Evolutionary conservation across 257 asterid genomes (phyloP), one percentile per base, ranked within the genome.

Genomic region (Buddleja alternifolia): DNA sequence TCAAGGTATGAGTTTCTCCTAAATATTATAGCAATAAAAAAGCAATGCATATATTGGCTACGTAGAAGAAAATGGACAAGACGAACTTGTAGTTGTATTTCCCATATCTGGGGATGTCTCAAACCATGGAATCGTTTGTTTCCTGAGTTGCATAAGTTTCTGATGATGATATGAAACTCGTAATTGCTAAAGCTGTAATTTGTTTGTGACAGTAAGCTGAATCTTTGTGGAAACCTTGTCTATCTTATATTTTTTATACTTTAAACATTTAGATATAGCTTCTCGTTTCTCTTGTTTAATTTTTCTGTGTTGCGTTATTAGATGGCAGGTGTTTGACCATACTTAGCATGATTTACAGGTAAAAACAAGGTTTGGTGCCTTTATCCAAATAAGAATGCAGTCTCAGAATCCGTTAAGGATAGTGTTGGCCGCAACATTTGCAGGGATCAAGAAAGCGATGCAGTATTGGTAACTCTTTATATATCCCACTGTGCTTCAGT

Each of bases 341-440:
- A 52, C 21, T 60, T 69, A 37, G 58, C 67, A 36, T 78, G 20
- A 34, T 81, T 78, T 77, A 64, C 97, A 94, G 99, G 99, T 60
- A 77, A 85, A 75, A 77, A 85, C 74, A 82, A 69, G 55, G 89
- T 94, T 73, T 88, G 95, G 89, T 94, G 97, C 75, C 97, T 94
- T 68, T 94, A 89, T 80, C 95, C 96, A 61, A 86, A 77, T 79
- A 91, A 84, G 80, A 87, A 84, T 61, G 89, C 88, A 10, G 59
- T 64, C 56, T 77, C 96, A 19, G 84, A 75, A 72, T 83, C 97
- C 41, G 85, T 89, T 25, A 77, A 74, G 82, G 96, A 89, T 62
- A 64, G 76, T 58, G 76, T 80, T 69, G 60, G 77, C 67, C 64
- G 69, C 55, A 73, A 75, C 71, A 21, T 79, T 73, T 64, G 66